phyloP scores from a whole-genome alignment of 441 rosid genomes.

The Jatropha podagrica region DNA sequence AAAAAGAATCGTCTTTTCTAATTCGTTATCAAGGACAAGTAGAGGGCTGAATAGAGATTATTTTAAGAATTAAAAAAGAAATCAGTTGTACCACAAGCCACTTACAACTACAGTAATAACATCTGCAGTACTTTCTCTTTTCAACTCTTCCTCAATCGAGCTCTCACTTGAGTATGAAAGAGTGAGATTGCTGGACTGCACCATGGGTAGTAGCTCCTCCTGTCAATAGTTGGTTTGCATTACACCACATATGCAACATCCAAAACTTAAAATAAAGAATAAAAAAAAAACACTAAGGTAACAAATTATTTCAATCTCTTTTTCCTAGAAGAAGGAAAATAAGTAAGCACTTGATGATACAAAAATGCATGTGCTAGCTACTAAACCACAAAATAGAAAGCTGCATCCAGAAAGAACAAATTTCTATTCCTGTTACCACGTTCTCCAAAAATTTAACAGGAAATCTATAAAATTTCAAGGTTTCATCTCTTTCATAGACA shows the following conservation, averaged over 20 bases:
- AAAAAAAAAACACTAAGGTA: background rate
- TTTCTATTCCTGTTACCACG: background rate
- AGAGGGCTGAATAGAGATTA: background rate
- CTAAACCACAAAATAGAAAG: background rate
- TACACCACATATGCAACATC: slow-evolving; percentile 9
- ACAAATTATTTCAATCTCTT: background rate
- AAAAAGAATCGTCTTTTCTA: background rate
- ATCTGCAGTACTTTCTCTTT: slow-evolving; percentile 97
- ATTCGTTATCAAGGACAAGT: background rate
- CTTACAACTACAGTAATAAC: slow-evolving; percentile 76
- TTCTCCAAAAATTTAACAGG: background rate
- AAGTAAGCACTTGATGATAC: background rate
- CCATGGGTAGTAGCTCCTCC: slow-evolving; percentile 83
- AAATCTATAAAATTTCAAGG: background rate
- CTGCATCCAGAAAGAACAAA: background rate
- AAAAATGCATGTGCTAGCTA: background rate
- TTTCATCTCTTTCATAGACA: background rate
- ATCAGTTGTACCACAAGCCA: background rate
- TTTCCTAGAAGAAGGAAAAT: background rate
- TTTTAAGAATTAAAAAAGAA: too few relatives aligned
- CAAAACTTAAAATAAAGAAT: background rate
- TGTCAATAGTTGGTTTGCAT: slow-evolving; percentile 32
- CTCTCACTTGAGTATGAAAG: slow-evolving; percentile 91
- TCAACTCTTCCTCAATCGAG: slow-evolving; percentile 91
- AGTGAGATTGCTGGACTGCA: slow-evolving; percentile 59